A percentile compares a stretch with the other conserved stretches of the same genome.
These are phyloP conservation scores for Entophlyctis luteolus DNA, from an alignment of 192 early-diverging fungal genomes.

Conservation along the genomic window DNA sequence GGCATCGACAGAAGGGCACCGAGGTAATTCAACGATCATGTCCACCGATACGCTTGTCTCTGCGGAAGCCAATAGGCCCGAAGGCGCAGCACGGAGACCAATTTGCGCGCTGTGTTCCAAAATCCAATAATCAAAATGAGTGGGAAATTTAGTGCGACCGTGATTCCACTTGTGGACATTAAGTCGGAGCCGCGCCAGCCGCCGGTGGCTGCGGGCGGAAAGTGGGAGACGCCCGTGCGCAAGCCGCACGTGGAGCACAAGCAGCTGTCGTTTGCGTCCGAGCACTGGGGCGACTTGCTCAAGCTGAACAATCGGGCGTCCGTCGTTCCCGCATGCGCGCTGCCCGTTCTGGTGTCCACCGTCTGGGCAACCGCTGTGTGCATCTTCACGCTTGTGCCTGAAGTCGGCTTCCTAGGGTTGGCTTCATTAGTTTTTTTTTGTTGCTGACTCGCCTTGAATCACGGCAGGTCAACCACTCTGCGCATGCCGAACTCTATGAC, in stretches of 20 bases:
- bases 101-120: too few species aligned
- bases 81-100: background rate
- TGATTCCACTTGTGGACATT: background rate
- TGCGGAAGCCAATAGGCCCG: too few species aligned
- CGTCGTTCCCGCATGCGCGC: constrained; percentile 6
- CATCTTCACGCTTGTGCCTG: constrained; percentile 21
- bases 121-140: too few species aligned
- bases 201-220: background rate
- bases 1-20: too few species aligned
- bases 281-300: constrained; percentile 24
- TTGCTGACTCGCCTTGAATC: background rate
- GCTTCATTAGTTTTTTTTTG: background rate
- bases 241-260: background rate
- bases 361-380: constrained; percentile 12
- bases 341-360: background rate
- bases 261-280: background rate
- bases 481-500: constrained; percentile 30
- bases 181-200: background rate
- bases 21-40: too few species aligned
- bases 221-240: background rate
- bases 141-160: too few species aligned
- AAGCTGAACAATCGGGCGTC: background rate
- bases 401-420: constrained; percentile 14
- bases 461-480: background rate
- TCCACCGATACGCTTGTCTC: too few species aligned